Evolutionary conservation across 305 asterid species (phyloP).

Genomic region (Fraxinus baroniana): DNA sequence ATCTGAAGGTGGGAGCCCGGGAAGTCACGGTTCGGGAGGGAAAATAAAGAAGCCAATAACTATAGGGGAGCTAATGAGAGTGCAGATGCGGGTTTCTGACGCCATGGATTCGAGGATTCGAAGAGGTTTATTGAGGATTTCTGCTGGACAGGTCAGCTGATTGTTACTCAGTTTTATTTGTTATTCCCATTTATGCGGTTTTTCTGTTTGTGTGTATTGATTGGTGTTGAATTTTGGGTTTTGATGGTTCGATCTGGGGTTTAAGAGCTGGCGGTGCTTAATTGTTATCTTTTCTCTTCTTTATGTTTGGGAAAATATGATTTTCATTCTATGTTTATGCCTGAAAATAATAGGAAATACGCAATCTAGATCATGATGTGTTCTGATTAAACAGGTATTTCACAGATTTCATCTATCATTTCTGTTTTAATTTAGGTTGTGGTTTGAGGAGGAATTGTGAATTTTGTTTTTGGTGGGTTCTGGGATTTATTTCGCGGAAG

Average conservation of each 20-base stretch:
- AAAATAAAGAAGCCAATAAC: slow-evolving; percentile 75
- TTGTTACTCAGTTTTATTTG: not conserved
- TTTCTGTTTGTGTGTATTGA: not conserved
- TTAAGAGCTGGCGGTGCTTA: not conserved
- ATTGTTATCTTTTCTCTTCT: not conserved
- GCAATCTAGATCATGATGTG: slow-evolving; percentile 20
- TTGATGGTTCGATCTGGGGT: slow-evolving; percentile 27
- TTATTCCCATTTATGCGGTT: not conserved
- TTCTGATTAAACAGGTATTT: not conserved
- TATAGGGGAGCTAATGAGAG: slow-evolving; percentile 79
- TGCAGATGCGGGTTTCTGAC: slow-evolving; percentile 82
- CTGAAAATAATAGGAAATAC: not conserved
- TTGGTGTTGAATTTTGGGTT: not conserved
- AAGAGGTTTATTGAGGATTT: slow-evolving; percentile 83
- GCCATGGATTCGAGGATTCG: slow-evolving; percentile 75
- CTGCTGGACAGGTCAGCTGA: slow-evolving; percentile 87
- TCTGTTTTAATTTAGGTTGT: slow-evolving; percentile 5
- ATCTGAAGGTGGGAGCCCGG: slow-evolving; percentile 38
- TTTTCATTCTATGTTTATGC: slow-evolving; percentile 4
- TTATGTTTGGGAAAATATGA: not conserved
- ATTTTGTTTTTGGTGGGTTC: not conserved
- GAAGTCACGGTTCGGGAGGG: slow-evolving; percentile 52
- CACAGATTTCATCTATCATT: not conserved
- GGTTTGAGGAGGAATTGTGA: slow-evolving; percentile 1
- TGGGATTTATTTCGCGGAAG: not conserved